A percentile compares a stretch with the other conserved stretches of the same genome.
Conservation (phyloP, 768 basidiomycete genomes). For the Phanerodontia chrysosporium region DNA sequence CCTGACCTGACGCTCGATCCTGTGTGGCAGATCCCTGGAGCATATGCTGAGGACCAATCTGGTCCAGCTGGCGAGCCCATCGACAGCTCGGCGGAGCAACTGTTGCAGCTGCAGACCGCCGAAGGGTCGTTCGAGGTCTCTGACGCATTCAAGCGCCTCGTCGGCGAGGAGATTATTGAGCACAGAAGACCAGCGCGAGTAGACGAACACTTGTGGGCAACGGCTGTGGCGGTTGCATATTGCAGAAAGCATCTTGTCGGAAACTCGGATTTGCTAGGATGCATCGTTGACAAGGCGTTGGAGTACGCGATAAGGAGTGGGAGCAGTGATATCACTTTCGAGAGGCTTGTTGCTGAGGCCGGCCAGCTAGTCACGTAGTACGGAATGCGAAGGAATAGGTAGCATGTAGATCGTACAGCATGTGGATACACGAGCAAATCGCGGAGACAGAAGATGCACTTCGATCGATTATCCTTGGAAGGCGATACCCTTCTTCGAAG, state of each 20-base stretch:
- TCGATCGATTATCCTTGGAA: conserved; percentile 65
- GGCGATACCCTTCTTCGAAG: conserved; percentile 70
- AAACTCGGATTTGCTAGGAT: conserved; percentile 39
- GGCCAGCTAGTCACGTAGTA: background rate
- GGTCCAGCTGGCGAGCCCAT: conserved; percentile 11
- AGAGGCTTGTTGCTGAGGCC: background rate
- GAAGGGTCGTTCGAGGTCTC: conserved; percentile 46
- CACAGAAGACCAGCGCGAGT: background rate
- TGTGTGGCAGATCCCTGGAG: background rate
- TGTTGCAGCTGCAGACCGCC: conserved; percentile 37
- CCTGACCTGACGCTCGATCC: conserved; percentile 2
- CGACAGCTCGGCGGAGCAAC: conserved; percentile 25
- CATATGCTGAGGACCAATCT: background rate
- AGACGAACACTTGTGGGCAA: conserved; percentile 39
- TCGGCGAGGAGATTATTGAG: conserved; percentile 35
- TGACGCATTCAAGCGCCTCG: conserved; percentile 28
- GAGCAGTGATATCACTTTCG: background rate
- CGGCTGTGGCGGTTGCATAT: conserved; percentile 45
- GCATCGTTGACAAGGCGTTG: conserved; percentile 38
- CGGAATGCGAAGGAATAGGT: background rate
- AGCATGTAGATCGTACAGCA: background rate
- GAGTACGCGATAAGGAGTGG: conserved; percentile 31
- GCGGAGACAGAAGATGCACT: background rate
- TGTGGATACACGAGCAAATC: no score
- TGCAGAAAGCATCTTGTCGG: conserved; percentile 32